A percentile compares a stretch with the other conserved stretches of the same genome.
Evolutionary conservation across 176 grass and related monocot species (phyloP).

Genomic region (Panicum miliaceum): DNA sequence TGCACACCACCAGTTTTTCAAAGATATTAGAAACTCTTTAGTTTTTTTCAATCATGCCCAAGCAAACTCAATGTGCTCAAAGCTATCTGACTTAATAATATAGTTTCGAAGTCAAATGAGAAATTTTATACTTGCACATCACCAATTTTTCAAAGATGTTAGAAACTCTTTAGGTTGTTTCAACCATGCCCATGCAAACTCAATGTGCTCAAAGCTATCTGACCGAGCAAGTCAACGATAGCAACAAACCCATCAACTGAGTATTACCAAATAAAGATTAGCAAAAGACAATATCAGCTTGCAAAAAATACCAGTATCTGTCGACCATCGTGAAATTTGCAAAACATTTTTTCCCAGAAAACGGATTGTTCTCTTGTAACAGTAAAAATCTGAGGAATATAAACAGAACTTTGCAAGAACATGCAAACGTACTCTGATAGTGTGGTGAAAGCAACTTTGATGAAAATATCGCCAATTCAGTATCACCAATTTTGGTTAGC

Average conservation of each 20-base stretch:
- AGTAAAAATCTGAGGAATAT: constrained; percentile 3
- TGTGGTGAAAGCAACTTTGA: constrained; percentile 61
- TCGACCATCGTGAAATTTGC: neutral
- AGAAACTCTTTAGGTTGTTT: neutral
- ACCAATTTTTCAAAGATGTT: constrained; percentile 30
- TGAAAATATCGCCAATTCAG: constrained; percentile 64
- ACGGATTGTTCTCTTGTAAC: neutral
- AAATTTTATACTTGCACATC: constrained; percentile 5
- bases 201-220: neutral
- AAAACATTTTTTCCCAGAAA: neutral
- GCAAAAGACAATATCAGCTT: neutral
- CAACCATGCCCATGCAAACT: constrained; percentile 11
- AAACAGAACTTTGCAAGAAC: constrained; percentile 16
- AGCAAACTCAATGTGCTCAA: too few species aligned
- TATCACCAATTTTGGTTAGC: constrained; percentile 44
- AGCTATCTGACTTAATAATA: too few species aligned
- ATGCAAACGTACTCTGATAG: constrained; percentile 63
- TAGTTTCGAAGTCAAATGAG: constrained; percentile 33
- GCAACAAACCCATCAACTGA: neutral
- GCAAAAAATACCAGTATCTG: neutral
- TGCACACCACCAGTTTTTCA: constrained; percentile 23
- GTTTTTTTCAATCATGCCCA: constrained; percentile 23
- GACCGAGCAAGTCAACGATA: neutral
- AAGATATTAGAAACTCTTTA: constrained; percentile 19
- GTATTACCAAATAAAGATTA: neutral